Base-by-base conservation (phyloP, 306 rosid genomes). In the Prunus dulcis region DNA sequence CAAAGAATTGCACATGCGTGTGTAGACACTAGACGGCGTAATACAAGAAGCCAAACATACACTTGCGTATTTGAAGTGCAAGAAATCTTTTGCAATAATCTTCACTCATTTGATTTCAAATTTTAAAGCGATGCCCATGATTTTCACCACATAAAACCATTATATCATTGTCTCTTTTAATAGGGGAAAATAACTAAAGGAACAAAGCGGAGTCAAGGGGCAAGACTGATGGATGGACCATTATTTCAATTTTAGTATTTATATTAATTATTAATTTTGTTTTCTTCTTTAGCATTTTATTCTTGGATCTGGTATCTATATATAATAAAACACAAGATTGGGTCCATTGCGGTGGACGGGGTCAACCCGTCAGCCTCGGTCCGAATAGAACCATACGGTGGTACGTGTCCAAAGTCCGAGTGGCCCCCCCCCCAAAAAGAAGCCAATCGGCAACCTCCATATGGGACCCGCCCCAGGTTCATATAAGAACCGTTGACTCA, bases 401-500 rank as follows among this genome's bases (percentile, higher is more conserved):
- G 1, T 67, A 9, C 46, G 58, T 25, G 68, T 58, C 27, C 0
- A 0, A 0, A 30, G 5, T 8, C 14, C 0, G 13, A 38, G 0
- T 9, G 27, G 18, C 38, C 0, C 9, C 9, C 22, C 17, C 3
- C 2, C 22, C 17, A 0, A 1, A 12, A 3, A 34, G 3, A 27
- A 64, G 3, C 15, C 6, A 15, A 0, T 63, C 0, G 10, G 5
- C 19, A 56, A 1, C 3, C 3, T 13, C 6, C 38, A 2, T 23
- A 9, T 32, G 25, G 51, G 52, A 1, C 11, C 43, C 10, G 8
- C 47, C 1, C 5, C 7, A 1, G 41, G 17, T 2, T 18, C 12
- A 17, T 30, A 15, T 17, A 20, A 15, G 18, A 55, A 76, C 60
- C 83, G 80, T 88, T 91, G 96, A 85, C 91, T 72, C n/a, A 10